Conservation (phyloP, 306 rosid species). For the Carpinus viminea region DNA sequence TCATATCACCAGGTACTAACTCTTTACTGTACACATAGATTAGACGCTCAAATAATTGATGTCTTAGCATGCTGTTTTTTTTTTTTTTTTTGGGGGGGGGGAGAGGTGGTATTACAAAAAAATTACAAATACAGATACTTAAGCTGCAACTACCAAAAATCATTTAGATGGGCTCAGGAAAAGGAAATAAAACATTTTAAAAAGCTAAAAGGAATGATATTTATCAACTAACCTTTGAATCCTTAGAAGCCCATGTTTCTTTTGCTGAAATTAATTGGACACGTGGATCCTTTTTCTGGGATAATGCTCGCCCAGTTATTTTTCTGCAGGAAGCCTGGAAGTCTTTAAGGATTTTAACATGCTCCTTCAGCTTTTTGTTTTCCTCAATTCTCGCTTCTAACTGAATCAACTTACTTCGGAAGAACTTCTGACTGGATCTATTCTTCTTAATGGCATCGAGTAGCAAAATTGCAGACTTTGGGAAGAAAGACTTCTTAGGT, state of each 20-base stretch:
- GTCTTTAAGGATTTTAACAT: constrained; percentile 72
- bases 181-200: background rate
- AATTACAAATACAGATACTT: background rate
- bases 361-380: constrained; percentile 57
- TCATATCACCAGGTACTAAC: background rate
- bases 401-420: constrained; percentile 61
- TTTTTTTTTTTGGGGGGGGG: no score
- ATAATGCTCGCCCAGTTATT: constrained; percentile 65
- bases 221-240: constrained; percentile 55
- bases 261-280: constrained; percentile 71
- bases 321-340: constrained; percentile 68
- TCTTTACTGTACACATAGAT: background rate
- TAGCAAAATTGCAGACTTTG: constrained; percentile 63
- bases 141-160: background rate
- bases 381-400: constrained; percentile 83
- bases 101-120: background rate
- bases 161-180: background rate
- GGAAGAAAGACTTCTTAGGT: constrained; percentile 45
- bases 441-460: constrained; percentile 79
- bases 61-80: background rate
- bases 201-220: constrained; percentile 13
- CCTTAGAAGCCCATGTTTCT: constrained; percentile 39
- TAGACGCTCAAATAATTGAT: background rate
- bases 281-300: constrained; percentile 69
- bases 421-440: constrained; percentile 64